These are phyloP conservation scores for Xylariaceae sp. DNA, from an alignment of 2,329 filamentous ascomycete species.

Conservation along the genomic window DNA sequence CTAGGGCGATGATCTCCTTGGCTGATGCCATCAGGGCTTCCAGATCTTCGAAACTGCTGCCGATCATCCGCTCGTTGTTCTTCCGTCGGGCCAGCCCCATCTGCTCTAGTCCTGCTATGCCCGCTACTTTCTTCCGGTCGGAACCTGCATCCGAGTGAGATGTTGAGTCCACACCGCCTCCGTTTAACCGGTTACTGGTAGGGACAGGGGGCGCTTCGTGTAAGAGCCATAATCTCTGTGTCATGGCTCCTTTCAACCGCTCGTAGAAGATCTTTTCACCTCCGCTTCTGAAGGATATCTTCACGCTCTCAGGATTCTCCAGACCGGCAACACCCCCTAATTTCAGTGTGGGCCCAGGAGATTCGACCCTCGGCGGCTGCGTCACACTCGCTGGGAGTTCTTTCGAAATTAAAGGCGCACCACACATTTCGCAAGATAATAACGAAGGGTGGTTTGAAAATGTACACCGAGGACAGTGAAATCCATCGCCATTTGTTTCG, in stretches of 20 bases:
- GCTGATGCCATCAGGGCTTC: conserved; percentile 96
- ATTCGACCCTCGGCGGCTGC: conserved; percentile 56
- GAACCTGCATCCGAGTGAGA: conserved; percentile 24
- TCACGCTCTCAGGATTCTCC: conserved; percentile 70
- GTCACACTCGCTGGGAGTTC: conserved; percentile 38
- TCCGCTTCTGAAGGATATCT: conserved; percentile 83
- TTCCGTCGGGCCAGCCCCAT: conserved; percentile 77
- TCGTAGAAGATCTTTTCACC: conserved; percentile 90
- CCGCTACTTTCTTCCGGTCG: conserved; percentile 58
- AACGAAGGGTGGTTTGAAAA: conserved; percentile 90
- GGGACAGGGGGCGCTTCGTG: conserved; percentile 86
- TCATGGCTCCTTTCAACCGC: conserved; percentile 77
- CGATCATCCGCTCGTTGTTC: conserved; percentile 90
- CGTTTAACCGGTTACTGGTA: conserved; percentile 43
- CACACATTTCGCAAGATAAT: conserved; percentile 83
- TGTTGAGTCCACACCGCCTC: conserved; percentile 33
- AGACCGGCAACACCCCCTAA: conserved; percentile 34
- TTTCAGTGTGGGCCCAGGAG: conserved; percentile 67
- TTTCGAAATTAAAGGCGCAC: conserved; percentile 62
- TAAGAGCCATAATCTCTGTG: conserved; percentile 92
- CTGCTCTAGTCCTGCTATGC: conserved; percentile 88
- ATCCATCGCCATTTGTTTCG: conserved; percentile 28
- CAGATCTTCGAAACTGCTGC: conserved; percentile 89
- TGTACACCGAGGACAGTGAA: conserved; percentile 80
- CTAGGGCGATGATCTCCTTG: conserved; percentile 90